These are phyloP conservation scores for Volvariella volvacea DNA, from an alignment of 1,284 basidiomycete species.

Conservation along the genomic window DNA sequence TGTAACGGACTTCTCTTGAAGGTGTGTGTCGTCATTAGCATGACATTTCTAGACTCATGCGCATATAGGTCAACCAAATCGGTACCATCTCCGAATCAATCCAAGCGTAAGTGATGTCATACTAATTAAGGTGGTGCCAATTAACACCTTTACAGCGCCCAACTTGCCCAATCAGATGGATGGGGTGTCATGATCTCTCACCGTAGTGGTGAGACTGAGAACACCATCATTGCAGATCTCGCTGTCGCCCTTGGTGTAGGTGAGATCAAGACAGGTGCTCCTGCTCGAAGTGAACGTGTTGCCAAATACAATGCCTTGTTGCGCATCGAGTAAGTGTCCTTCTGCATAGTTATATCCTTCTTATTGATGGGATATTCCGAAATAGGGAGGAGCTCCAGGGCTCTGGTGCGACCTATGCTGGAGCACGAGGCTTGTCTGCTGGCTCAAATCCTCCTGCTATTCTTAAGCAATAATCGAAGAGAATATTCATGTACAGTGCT, in stretches of 20 bases:
- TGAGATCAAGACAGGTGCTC: slow-evolving; percentile 98
- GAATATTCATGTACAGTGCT: not conserved
- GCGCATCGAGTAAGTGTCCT: slow-evolving; percentile 87
- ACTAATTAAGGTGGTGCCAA: slow-evolving; percentile 7
- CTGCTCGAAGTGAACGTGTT: slow-evolving; percentile 88
- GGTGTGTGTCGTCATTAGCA: slow-evolving; percentile 29
- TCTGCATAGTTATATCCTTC: slow-evolving; percentile 1
- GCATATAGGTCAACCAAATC: slow-evolving; percentile 85
- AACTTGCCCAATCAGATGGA: slow-evolving; percentile 92
- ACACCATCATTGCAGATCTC: slow-evolving; percentile 96
- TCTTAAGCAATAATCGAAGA: slow-evolving; percentile 51
- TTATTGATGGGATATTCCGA: no score
- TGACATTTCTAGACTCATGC: not conserved
- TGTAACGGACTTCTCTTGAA: slow-evolving; percentile 99
- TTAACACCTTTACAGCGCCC: slow-evolving; percentile 52
- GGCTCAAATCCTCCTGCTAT: slow-evolving; percentile 71
- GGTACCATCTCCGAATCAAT: slow-evolving; percentile 99
- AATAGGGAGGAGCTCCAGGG: slow-evolving; percentile 71
- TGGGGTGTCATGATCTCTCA: slow-evolving; percentile 99
- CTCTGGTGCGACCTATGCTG: slow-evolving; percentile 66
- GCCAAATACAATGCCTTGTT: slow-evolving; percentile 91
- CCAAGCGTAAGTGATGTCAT: slow-evolving; percentile 62
- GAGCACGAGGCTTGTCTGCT: slow-evolving; percentile 73
- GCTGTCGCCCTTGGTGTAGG: slow-evolving; percentile 90
- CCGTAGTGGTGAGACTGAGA: slow-evolving; percentile 96